phyloP scores from a whole-genome alignment of 2,329 filamentous ascomycete genomes.

The Sclerotinia minor region DNA sequence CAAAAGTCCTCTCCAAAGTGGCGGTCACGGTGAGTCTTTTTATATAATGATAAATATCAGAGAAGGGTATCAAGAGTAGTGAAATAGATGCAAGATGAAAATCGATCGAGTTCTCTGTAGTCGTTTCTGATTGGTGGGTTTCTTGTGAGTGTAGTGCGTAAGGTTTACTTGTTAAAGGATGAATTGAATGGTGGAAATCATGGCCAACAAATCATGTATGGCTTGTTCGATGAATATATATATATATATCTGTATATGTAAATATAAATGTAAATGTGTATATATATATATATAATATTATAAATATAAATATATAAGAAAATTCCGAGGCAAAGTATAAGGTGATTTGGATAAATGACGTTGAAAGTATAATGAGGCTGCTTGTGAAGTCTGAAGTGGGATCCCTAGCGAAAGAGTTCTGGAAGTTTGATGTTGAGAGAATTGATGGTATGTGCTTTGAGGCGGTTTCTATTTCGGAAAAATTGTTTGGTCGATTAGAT shows the following conservation, averaged over 20 bases:
- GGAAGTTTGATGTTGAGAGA: slow-evolving; percentile 7
- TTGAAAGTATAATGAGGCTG: slow-evolving; percentile 13
- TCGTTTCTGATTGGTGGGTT: background rate
- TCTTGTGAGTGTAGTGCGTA: background rate
- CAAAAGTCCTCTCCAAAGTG: slow-evolving; percentile 11
- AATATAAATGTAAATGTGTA: too few species aligned
- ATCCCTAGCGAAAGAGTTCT: background rate
- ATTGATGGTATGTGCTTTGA: slow-evolving; percentile 2
- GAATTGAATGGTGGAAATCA: slow-evolving; percentile 8
- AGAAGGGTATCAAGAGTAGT: background rate
- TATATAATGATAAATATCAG: slow-evolving; percentile 19
- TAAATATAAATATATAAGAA: background rate
- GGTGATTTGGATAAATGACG: background rate
- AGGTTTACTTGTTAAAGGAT: background rate
- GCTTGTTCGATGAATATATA: slow-evolving; percentile 9
- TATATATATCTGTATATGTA: too few species aligned
- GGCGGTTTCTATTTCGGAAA: slow-evolving; percentile 1
- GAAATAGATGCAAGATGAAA: background rate
- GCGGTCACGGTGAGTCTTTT: slow-evolving; percentile 5
- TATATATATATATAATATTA: background rate
- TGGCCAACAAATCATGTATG: slow-evolving; percentile 6
- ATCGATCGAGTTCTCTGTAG: slow-evolving; percentile 2
- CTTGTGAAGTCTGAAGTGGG: slow-evolving; percentile 12
- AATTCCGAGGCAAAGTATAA: background rate
- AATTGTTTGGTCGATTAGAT: slow-evolving; percentile 6